Conservation (phyloP, 768 basidiomycete species). For the Panus rudis region DNA sequence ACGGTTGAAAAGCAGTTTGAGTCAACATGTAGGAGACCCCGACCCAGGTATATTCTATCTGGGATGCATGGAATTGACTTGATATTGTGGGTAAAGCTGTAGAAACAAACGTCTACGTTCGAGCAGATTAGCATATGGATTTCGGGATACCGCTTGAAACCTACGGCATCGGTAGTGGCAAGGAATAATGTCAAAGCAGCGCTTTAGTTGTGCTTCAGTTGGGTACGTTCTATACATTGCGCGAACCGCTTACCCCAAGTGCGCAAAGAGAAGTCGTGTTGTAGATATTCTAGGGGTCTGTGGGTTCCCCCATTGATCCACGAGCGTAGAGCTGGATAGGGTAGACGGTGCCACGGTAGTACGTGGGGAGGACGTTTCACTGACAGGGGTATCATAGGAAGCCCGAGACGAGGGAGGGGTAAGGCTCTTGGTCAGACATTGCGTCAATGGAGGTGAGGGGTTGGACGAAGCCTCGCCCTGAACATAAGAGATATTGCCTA, state of each 20-base stretch:
- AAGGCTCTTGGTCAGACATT: neutral
- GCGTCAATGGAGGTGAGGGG: too few species aligned
- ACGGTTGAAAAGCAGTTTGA: slow-evolving; percentile 78
- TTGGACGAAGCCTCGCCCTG: too few species aligned
- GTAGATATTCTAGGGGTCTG: slow-evolving; percentile 36
- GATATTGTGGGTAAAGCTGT: slow-evolving; percentile 79
- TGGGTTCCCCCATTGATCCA: slow-evolving; percentile 9
- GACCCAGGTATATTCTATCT: slow-evolving; percentile 79
- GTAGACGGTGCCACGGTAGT: too few species aligned
- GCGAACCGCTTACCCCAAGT: slow-evolving; percentile 50
- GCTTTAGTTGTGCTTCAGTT: slow-evolving; percentile 30
- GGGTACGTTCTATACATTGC: slow-evolving; percentile 1
- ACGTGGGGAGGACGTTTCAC: neutral
- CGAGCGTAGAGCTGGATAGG: slow-evolving; percentile 11
- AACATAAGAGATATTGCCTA: too few species aligned
- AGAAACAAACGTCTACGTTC: slow-evolving; percentile 60
- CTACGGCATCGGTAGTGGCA: slow-evolving; percentile 79
- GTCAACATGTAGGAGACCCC: slow-evolving; percentile 81
- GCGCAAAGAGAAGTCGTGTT: slow-evolving; percentile 50
- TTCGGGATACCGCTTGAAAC: slow-evolving; percentile 25
- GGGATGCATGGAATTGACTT: slow-evolving; percentile 57
- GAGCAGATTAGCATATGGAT: too few species aligned
- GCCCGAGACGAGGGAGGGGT: neutral
- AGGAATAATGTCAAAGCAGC: slow-evolving; percentile 77
- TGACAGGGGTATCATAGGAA: neutral